phyloP scores from a whole-genome alignment of 169 alveolate species.

The Eimeria sp. region DNA sequence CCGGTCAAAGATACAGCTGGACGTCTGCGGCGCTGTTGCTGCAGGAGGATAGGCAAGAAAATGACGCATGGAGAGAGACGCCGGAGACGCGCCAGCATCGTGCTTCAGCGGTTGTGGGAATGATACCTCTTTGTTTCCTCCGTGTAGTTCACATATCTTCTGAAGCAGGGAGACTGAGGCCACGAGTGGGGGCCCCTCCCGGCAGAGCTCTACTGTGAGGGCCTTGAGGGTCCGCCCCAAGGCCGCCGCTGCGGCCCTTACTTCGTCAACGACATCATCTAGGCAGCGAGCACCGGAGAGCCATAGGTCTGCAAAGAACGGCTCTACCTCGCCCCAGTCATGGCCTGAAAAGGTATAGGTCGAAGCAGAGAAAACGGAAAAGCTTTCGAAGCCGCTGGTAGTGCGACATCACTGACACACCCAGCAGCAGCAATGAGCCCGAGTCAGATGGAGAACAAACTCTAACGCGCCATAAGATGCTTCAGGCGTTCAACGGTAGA shows the following conservation, averaged over 20 bases:
- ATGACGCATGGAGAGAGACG: not conserved
- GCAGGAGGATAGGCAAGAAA: not conserved
- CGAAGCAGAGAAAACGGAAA: not conserved
- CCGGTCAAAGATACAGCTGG: not conserved
- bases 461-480: not conserved
- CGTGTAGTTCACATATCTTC: slow-evolving; percentile 55
- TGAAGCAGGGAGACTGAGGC: slow-evolving; percentile 64
- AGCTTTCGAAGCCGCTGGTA: not conserved
- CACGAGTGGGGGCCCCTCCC: slow-evolving; percentile 61
- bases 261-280: slow-evolving; percentile 65
- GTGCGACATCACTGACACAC: not conserved
- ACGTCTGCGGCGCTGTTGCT: not conserved
- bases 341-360: slow-evolving; percentile 7
- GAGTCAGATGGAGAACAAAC: not conserved
- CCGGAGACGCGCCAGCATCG: not conserved
- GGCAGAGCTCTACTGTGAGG: slow-evolving; percentile 63
- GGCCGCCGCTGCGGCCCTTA: slow-evolving; percentile 53
- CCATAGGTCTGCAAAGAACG: slow-evolving; percentile 52
- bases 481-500: not conserved
- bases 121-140: slow-evolving; percentile 75
- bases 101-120: not conserved
- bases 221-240: slow-evolving; percentile 64
- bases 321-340: slow-evolving; percentile 51
- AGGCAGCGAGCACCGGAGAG: slow-evolving; percentile 64
- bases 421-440: not conserved